Evolutionary conservation across 306 rosid genomes (phyloP), one percentile per base, ranked within the genome.

Genomic region (Oxytropis ochrocephala): DNA sequence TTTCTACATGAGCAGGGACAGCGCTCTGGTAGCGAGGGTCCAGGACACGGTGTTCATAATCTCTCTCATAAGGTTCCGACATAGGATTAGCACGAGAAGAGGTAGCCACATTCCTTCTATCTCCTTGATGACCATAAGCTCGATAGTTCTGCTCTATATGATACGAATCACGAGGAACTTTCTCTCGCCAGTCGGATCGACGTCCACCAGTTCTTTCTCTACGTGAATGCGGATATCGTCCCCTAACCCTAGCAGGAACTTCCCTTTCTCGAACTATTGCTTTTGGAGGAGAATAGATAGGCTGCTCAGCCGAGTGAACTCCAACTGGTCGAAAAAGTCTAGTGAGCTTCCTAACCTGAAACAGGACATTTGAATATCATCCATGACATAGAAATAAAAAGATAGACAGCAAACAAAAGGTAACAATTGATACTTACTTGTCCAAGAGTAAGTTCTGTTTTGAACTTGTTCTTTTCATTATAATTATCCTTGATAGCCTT

Each of bases 401-500:
- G n/a, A n/a, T n/a, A n/a, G n/a, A n/a, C n/a, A n/a, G n/a, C n/a
- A n/a, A n/a, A n/a, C n/a, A n/a, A n/a, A n/a, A n/a, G n/a, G n/a
- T n/a, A n/a, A n/a, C n/a, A n/a, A n/a, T 30, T 32, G 53, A 44
- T 48, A 54, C 87, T 80, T 49, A 94, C 98, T 86, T 90, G 97
- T 74, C 63, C 74, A 49, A 79, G 21, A 29, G 97, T 84, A 80
- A 88, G 99, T 71, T 91, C 92, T 4, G 86, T 82, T 82, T 83
- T 90, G 82, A 88, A 94, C 87, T 94, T 88, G 75, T 84, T 39
- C 51, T 52, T 84, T 69, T 54, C 86, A 76, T 86, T 35, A 61
- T 90, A 94, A 69, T 88, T 94, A 64, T 94, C 96, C 78, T 78
- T 79, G 76, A 94, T 91, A 50, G 97, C 97, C 79, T 73, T 84